Evolutionary conservation across 129 eudicot genomes (phyloP).

Genomic region (Flaveria ramosissima): DNA sequence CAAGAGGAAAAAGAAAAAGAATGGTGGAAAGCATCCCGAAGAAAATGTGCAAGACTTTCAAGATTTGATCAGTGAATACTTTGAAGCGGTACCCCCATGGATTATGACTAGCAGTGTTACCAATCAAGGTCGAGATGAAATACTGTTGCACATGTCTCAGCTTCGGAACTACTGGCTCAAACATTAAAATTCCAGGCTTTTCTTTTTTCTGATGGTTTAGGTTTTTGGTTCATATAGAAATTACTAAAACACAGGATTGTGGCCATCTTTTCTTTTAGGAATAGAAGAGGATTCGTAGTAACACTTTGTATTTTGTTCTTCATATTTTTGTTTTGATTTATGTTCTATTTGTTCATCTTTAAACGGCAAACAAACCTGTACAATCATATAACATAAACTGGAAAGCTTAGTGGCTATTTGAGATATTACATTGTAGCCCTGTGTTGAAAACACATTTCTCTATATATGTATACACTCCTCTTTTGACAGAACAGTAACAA

Average conservation of each 20-base stretch:
- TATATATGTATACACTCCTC: no score
- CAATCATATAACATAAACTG: background rate
- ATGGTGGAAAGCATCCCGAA: constrained; percentile 93
- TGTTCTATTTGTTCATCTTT: background rate
- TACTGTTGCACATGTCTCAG: constrained; percentile 91
- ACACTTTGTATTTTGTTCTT: background rate
- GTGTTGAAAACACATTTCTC: no score
- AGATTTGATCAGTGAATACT: constrained; percentile 66
- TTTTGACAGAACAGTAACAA: no score
- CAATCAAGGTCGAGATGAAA: constrained; percentile 97
- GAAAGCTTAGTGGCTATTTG: no score
- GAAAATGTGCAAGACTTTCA: constrained; percentile 86
- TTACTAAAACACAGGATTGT: constrained; percentile 2
- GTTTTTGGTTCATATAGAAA: background rate
- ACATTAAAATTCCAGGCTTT: constrained; percentile 36
- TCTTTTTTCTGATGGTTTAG: background rate
- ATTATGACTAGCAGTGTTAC: constrained; percentile 97
- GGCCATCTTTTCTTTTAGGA: background rate
- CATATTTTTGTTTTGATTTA: background rate
- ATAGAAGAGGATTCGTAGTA: no score
- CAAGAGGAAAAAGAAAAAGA: constrained; percentile 94
- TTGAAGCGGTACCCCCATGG: constrained; percentile 90
- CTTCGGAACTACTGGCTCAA: constrained; percentile 96
- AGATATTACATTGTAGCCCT: no score
- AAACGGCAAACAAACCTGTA: background rate